Evolutionary conservation across 768 basidiomycete species (phyloP), one percentile per base, ranked within the genome.

Genomic region (Xanthoconium purpureum): DNA sequence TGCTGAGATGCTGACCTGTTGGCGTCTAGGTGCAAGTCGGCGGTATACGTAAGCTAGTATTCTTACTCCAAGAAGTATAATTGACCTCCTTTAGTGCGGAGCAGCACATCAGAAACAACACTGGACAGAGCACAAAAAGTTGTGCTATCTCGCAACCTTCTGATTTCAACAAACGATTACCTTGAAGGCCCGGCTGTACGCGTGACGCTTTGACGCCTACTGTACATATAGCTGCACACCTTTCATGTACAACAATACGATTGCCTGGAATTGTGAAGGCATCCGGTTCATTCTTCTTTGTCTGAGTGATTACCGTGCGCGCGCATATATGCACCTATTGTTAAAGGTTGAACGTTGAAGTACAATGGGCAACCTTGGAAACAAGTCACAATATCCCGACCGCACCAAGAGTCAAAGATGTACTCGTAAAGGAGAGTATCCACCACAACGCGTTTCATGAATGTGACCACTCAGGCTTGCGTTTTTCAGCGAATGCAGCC

Each of bases 401-500:
- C 11, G 43, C 30, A 24, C 24, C 24, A 32, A 24, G 24, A 28
- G 44, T 7, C 14, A 30, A 7, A 30, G 6, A 28, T 30, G 17
- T 32, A n/a, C 29, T 17, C 17, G 30, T n/a, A 13, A 47, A 28
- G 30, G 8, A 18, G 5, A 35, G 33, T 18, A 3, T 35, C 39
- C 15, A n/a, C n/a, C 24, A 18, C 9, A 17, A 29, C 29, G 20
- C 38, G 38, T 5, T 37, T 70, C 44, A 71, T 13, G 69, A 67
- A 56, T 95, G 80, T 32, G 84, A 85, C 75, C 93, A 99, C 24
- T 82, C 79, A 15, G 96, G 77, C 74, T 89, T 89, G 68, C 96
- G 82, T 79, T 98, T 99, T 74, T 97, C 91, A 11, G 86, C 85
- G 66, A 99, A 98, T 20, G 96, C 96, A 24, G 78, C 70, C 96